Evolutionary conservation across 2,329 filamentous ascomycete species (phyloP), one percentile per base, ranked within the genome.

Genomic region (Aphanoascus verrucosus): DNA sequence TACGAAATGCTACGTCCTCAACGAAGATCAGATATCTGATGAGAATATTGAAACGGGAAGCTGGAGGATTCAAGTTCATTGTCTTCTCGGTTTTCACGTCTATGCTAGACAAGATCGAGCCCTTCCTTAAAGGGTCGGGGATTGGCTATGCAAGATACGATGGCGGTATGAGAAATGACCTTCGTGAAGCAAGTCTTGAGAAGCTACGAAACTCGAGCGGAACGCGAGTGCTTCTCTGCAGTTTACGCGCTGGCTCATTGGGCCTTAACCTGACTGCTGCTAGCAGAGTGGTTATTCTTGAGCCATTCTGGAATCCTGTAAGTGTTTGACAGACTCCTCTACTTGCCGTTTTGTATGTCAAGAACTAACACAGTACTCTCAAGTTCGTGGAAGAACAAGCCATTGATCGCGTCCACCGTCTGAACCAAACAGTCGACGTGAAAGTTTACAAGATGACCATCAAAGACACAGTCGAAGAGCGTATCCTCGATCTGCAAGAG

Each of bases 21-120:
- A 91, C 93, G 62, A 98, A 98, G 73, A 94, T 98, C 63, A 83
- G 85, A 43, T 83, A 93, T 61, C 78, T 97, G 17, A 79, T 94
- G 64, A 77, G 82, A 56, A 86, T 98, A 49, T 79, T 98, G 7
- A 79, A 83, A 58, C 81, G 81, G 43, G 93, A 98, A 68, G 83
- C 83, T 0, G 74, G 77, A 1, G 77, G 88, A 56, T 88, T 95
- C 77, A 98, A 98, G 67, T 94, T 95, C 65, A 98, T 98, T 63
- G 89, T 98, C 58, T 98, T 98, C 71, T 95, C 89, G 1, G 88
- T 97, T 63, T 98, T 98, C 71, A 98, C 93, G 0, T 93, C 88
- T 0, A 98, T 98, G 93, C 82, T 98, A 44, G 87, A 97, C 72
- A 82, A 97, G 28, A 83, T 98, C 58, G 89, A 97, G 66, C 93